These are phyloP conservation scores for Fragilaria radians DNA, from an alignment of 108 stramenopile genomes.

Conservation along the genomic window DNA sequence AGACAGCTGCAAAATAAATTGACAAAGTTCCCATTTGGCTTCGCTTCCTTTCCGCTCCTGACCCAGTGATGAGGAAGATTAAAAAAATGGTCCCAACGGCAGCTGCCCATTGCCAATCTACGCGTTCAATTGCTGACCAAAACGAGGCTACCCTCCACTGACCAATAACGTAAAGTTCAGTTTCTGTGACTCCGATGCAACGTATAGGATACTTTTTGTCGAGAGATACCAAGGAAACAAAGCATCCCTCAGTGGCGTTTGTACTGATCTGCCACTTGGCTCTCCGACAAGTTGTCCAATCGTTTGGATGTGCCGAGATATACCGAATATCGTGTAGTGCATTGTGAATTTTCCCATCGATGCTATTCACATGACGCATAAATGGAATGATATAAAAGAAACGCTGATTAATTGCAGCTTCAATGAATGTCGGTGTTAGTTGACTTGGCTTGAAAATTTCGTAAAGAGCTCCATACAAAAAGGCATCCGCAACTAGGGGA, in stretches of 20 bases:
- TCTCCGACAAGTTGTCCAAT: background rate
- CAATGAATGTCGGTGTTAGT: background rate
- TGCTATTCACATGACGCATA: background rate
- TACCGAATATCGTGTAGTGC: background rate
- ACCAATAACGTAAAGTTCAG: background rate
- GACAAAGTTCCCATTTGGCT: background rate
- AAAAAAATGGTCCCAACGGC: background rate
- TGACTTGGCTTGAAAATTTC: background rate
- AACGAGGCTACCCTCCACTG: background rate
- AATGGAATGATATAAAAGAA: background rate
- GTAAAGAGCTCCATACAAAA: background rate
- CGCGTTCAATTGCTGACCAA: background rate
- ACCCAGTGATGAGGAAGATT: background rate
- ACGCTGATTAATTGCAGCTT: background rate
- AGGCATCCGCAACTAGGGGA: constrained; percentile 8
- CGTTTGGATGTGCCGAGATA: background rate
- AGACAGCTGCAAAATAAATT: constrained; percentile 1
- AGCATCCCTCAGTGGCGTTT: background rate
- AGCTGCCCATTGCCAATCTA: constrained; percentile 6
- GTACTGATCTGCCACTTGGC: background rate
- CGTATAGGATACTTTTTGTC: background rate
- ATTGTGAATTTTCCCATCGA: background rate
- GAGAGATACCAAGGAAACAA: background rate
- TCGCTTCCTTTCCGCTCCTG: background rate
- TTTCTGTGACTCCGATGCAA: too few species aligned